phyloP scores from a whole-genome alignment of 768 basidiomycete genomes.

The Sarcodon aspratus region DNA sequence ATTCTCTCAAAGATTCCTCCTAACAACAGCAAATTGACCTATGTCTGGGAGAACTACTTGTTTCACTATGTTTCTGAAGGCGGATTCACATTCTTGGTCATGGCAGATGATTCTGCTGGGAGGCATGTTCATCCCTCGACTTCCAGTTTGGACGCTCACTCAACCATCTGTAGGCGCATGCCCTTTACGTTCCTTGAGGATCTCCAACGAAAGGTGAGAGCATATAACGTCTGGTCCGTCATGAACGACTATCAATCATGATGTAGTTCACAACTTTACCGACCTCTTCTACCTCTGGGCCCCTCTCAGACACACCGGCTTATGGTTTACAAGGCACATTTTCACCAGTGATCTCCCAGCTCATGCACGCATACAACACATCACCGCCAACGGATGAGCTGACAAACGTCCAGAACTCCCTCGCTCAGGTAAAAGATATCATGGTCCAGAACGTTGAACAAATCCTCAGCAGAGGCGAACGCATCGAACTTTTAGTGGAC shows the following conservation, averaged over 20 bases:
- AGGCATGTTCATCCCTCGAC: conserved; percentile 36
- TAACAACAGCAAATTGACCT: conserved; percentile 68
- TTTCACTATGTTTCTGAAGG: conserved; percentile 92
- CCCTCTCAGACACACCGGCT: conserved; percentile 33
- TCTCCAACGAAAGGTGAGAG: conserved; percentile 59
- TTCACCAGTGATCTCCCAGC: conserved; percentile 53
- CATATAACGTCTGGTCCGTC: conserved; percentile 4
- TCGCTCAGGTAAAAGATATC: conserved; percentile 87
- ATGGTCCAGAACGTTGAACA: conserved; percentile 99
- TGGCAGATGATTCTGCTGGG: conserved; percentile 90
- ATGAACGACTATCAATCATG: conserved; percentile 3
- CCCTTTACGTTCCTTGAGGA: conserved; percentile 91
- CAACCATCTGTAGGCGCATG: conserved; percentile 45
- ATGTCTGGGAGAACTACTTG: conserved; percentile 88
- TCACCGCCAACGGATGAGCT: conserved; percentile 83
- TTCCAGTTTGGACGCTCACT: neutral
- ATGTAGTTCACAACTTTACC: conserved; percentile 50
- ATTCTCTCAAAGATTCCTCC: conserved; percentile 95
- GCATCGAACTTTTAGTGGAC: conserved; percentile 92
- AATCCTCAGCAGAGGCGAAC: conserved; percentile 87
- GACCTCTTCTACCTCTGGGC: conserved; percentile 45
- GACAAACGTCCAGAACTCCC: conserved; percentile 78
- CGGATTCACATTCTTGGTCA: conserved; percentile 81
- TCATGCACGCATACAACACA: conserved; percentile 86
- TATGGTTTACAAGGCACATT: conserved; percentile 65